Evolutionary conservation across 176 grass and related monocot genomes (phyloP), one percentile per base, ranked within the genome.

Genomic region (Eragrostis nindensis): DNA sequence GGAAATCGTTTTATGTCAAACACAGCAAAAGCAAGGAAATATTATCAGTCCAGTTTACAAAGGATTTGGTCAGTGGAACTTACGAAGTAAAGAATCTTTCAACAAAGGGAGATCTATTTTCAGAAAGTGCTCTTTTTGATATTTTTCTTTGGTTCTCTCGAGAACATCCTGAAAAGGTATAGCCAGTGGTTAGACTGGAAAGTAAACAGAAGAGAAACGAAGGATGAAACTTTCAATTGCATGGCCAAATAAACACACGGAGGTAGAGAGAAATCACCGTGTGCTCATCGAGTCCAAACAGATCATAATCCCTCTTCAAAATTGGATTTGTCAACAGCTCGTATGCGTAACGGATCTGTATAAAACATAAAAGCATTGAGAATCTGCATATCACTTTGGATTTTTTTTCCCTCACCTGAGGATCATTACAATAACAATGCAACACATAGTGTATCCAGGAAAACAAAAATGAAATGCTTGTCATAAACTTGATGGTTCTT

Each of bases 301-400:
- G 73, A 70, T 98, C 92, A 84, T 98, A 98, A 70, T 98, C 78
- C 82, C 89, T 89, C 88, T 98, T 95, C 80, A 85, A 88, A 73
- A 86, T 54, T 85, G 88, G 92, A 91, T 91, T 87, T 83, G 78
- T 87, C 82, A 98, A 77, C 73, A 98, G 74, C 75, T 98, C 96
- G 70, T 91, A 98, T 67, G 92, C 90, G 91, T 98, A 98, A 70
- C 86, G 95, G 61, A 98, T 95, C 96, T 98, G 90, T 75, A 91
- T 25, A 70, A 70, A 86, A 68, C 39, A 85, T 62, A 73, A 92
- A 36, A 57, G 26, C 57, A 71, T 49, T 53, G n/a, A 75, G 41
- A 86, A 41, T 21, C 40, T 53, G 19, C 7, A 46, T 65, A 68
- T 65, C 77, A 79, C 15, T 59, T n/a, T 2, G 12, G 9, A 5